phyloP scores from a whole-genome alignment of 139 green algal species.

The Tetratostichococcus sp. region DNA sequence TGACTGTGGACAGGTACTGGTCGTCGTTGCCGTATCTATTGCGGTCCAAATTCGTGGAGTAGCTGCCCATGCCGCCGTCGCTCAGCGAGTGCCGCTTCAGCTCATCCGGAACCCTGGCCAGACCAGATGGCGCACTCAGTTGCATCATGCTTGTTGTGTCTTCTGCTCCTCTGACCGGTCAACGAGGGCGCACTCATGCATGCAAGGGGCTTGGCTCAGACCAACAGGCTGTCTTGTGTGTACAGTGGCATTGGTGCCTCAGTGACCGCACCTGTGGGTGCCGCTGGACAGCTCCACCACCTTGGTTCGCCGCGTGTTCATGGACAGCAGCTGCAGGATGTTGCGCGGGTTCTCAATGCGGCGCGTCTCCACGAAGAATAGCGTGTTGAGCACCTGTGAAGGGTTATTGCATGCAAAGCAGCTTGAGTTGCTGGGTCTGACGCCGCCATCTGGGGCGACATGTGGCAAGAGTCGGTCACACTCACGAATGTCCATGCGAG shows the following conservation, averaged over 20 bases:
- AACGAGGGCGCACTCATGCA: too few relatives aligned
- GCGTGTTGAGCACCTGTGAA: slow-evolving; percentile 69
- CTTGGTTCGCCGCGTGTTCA: slow-evolving; percentile 90
- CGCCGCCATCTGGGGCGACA: too few relatives aligned
- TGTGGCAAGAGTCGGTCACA: too few relatives aligned
- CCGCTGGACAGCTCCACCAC: slow-evolving; percentile 84
- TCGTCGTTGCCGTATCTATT: slow-evolving; percentile 94
- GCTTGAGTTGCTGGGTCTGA: too few relatives aligned
- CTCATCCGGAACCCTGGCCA: slow-evolving; percentile 83
- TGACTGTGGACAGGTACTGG: slow-evolving; percentile 94
- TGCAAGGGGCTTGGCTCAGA: too few relatives aligned
- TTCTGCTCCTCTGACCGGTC: too few relatives aligned
- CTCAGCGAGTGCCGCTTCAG: slow-evolving; percentile 78
- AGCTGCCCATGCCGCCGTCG: slow-evolving; percentile 76
- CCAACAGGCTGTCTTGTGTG: too few relatives aligned
- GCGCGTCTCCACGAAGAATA: slow-evolving; percentile 65
- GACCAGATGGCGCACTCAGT: too few relatives aligned
- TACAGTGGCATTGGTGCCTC: too few relatives aligned
- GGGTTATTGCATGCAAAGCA: too few relatives aligned
- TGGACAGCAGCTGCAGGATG: slow-evolving; percentile 80
- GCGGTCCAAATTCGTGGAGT: slow-evolving; percentile 92
- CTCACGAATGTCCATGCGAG: too few relatives aligned
- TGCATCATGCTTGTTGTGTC: too few relatives aligned
- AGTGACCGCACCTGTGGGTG: slow-evolving; percentile 84
- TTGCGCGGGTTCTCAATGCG: slow-evolving; percentile 52